Conservation (phyloP, 306 rosid species). For the Trifolium repens region DNA sequence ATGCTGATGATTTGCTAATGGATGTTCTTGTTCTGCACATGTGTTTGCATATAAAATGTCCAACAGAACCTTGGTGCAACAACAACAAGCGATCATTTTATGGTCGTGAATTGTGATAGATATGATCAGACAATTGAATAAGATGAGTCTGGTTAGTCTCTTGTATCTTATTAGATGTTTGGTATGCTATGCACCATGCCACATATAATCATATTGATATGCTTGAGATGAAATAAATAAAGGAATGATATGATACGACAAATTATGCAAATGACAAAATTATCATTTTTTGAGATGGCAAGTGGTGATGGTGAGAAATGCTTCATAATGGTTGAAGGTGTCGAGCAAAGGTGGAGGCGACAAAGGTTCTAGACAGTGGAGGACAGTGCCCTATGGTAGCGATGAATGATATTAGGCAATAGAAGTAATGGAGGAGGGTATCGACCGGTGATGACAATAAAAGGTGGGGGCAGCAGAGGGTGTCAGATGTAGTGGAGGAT, state of each 20-base stretch:
- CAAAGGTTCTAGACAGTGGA: too few relatives aligned
- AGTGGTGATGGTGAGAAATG: too few relatives aligned
- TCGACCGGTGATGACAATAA: not conserved
- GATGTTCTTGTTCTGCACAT: not conserved
- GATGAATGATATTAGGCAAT: too few relatives aligned
- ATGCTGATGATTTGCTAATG: slow-evolving; percentile 8
- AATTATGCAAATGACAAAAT: not conserved
- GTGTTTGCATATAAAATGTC: slow-evolving; percentile 3
- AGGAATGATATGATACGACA: not conserved
- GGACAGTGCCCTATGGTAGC: not conserved
- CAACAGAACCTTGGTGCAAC: slow-evolving; percentile 11
- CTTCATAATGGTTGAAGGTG: not conserved
- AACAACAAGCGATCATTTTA: not conserved
- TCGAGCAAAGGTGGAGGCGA: not conserved
- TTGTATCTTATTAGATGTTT: not conserved
- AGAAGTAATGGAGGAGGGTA: not conserved
- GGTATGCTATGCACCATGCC: not conserved
- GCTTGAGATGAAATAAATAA: not conserved
- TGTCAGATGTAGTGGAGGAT: not conserved
- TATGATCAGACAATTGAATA: not conserved
- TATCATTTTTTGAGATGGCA: not conserved
- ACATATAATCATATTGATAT: not conserved
- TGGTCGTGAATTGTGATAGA: not conserved
- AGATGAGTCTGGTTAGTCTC: not conserved
- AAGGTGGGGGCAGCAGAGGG: not conserved